Evolutionary conservation across 2,329 filamentous ascomycete species (phyloP).

Genomic region (Ophiocordyceps camponoti-saundersi): DNA sequence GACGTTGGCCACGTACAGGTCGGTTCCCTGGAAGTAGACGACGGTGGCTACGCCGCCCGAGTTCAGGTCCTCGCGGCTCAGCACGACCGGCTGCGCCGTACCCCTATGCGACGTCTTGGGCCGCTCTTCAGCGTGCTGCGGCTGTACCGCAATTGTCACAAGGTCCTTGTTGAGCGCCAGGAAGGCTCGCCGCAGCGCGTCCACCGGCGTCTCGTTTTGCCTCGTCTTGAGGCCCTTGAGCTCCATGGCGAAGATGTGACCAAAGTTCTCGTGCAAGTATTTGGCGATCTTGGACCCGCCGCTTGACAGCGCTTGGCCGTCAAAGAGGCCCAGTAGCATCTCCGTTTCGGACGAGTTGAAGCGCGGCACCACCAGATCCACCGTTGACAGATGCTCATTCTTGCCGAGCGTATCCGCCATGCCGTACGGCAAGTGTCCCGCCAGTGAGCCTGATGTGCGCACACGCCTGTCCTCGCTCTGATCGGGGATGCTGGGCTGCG

Average conservation of each 20-base stretch:
- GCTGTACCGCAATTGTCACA: constrained; percentile 66
- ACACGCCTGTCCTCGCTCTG: constrained; percentile 91
- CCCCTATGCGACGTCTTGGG: constrained; percentile 50
- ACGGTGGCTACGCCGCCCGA: constrained; percentile 88
- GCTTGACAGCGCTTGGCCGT: constrained; percentile 75
- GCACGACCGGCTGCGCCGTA: constrained; percentile 53
- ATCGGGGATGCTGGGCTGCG: constrained; percentile 82
- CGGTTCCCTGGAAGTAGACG: constrained; percentile 73
- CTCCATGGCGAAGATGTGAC: constrained; percentile 66
- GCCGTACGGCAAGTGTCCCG: constrained; percentile 81
- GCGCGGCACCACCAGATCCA: constrained; percentile 86
- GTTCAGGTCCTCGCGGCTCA: constrained; percentile 77
- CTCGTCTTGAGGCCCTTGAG: constrained; percentile 53
- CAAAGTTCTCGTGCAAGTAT: constrained; percentile 91
- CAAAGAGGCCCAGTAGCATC: constrained; percentile 85
- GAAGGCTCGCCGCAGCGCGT: constrained; percentile 77
- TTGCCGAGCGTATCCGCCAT: constrained; percentile 93
- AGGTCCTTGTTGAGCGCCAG: constrained; percentile 86
- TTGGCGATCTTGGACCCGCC: constrained; percentile 93
- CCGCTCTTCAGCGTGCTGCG: constrained; percentile 64
- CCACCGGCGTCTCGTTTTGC: constrained; percentile 57
- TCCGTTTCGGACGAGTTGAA: constrained; percentile 84
- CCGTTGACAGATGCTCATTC: constrained; percentile 86
- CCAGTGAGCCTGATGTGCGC: constrained; percentile 86
- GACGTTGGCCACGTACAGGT: constrained; percentile 88